Percentiles rank a stretch among this genome's conserved stretches.
Evolutionary conservation across 495 filamentous ascomycete species (phyloP).

Genomic region (Tetracladium setigerum): DNA sequence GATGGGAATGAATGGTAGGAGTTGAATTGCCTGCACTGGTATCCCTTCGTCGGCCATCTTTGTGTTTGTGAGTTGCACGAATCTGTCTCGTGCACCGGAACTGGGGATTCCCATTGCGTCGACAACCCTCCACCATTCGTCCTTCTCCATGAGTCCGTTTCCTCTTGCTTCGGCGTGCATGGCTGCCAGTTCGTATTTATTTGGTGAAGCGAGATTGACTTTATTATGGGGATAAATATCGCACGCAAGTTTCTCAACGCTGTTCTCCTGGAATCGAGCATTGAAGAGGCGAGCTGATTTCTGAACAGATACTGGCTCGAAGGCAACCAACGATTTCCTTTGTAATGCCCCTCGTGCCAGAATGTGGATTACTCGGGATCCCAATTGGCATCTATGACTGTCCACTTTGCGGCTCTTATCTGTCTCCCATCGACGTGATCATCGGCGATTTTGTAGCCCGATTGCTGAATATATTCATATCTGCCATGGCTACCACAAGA

Average conservation of each 20-base stretch:
- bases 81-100: constrained; percentile 48
- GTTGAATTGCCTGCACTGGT: constrained; percentile 72
- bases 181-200: constrained; percentile 67
- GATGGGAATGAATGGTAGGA: constrained; percentile 79
- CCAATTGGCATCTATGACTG: constrained; percentile 84
- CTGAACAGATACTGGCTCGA: constrained; percentile 81
- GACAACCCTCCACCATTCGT: constrained; percentile 72
- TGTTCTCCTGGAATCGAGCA: constrained; percentile 13
- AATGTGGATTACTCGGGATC: constrained; percentile 45
- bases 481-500: constrained; percentile 82
- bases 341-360: constrained; percentile 48
- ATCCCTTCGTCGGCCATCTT: constrained; percentile 70
- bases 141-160: constrained; percentile 55
- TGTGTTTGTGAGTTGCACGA: constrained; percentile 51
- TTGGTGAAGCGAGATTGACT: constrained; percentile 72
- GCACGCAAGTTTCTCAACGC: neutral
- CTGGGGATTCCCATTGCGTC: constrained; percentile 60
- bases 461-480: constrained; percentile 78
- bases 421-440: constrained; percentile 9
- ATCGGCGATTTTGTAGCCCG: constrained; percentile 11
- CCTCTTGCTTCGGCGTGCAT: constrained; percentile 62
- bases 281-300: constrained; percentile 68
- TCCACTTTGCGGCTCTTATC: constrained; percentile 51
- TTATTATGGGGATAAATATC: constrained; percentile 20
- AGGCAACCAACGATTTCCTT: constrained; percentile 54